Evolutionary conservation across 2,329 filamentous ascomycete species (phyloP), one percentile per base, ranked within the genome.

Genomic region (Fusarium sulawesiense): DNA sequence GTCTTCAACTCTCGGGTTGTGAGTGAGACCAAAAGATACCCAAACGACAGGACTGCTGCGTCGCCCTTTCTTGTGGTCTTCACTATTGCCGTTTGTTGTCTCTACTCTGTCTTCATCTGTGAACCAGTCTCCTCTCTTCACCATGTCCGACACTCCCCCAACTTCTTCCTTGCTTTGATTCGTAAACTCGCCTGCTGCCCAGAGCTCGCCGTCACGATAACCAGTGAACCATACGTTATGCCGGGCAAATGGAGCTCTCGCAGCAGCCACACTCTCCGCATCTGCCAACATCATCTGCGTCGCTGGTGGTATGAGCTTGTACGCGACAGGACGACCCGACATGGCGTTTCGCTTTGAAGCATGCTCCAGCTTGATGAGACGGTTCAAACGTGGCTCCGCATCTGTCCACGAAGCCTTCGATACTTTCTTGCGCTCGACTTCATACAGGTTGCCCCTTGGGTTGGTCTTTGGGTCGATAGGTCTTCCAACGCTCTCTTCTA

Each of bases 381-480:
- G 80, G 71, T 89, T 89, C 46, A 42, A 84, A 9, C 77, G 75
- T 0, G 87, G 86, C 64, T 86, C 86, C 1, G 87, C 85, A 54
- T 88, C 86, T 7, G 87, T 77, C 57, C 83, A 85, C 1, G 79
- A 76, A 0, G 87, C 84, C 32, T 77, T 79, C 20, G 82, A 79
- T 20, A 90, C 78, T 5, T 77, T 71, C 0, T 80, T 81, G 46
- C 86, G 49, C n/a, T 53, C 34, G 5, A 90, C 77, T 61, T 86
- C 81, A 79, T 91, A 92, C 64, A 82, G 83, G 76, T 91, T 91
- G 4, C 37, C 89, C 89, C 55, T 80, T 0, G 89, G 88, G 71
- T 91, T 91, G 4, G 83, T 87, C 41, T 82, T 76, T 1, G 84
- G 79, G 68, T 88, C 82, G 75, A 79, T 78, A 45, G 73, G 72